These are phyloP conservation scores for Mortierella sp. DNA, from an alignment of 371 early-diverging fungal genomes.

Conservation along the genomic window DNA sequence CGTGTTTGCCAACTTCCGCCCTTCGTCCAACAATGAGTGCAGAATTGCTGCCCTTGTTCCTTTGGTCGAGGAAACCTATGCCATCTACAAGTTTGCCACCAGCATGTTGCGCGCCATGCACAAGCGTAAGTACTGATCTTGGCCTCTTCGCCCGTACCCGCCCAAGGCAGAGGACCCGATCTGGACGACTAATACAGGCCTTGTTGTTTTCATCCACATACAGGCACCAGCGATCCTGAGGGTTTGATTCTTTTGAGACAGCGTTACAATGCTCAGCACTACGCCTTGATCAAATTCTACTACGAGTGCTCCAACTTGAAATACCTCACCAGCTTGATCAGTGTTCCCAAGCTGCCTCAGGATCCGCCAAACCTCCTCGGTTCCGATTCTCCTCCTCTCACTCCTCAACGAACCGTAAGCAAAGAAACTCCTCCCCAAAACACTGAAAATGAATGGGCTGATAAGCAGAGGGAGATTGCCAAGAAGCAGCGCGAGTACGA, in stretches of 20 bases:
- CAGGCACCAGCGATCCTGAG: constrained; percentile 78
- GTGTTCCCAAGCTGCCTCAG: constrained; percentile 87
- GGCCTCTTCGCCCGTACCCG: too few relatives aligned
- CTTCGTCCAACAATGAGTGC: constrained; percentile 91
- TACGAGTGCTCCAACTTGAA: constrained; percentile 88
- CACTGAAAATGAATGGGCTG: constrained; percentile 66
- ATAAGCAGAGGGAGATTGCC: constrained; percentile 63
- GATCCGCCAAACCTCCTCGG: constrained; percentile 80
- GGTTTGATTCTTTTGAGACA: constrained; percentile 89
- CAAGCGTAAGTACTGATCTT: constrained; percentile 69
- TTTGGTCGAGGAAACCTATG: constrained; percentile 94
- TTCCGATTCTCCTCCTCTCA: constrained; percentile 47
- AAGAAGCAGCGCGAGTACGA: constrained; percentile 80
- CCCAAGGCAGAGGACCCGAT: too few relatives aligned
- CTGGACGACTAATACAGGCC: too few relatives aligned
- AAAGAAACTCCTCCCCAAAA: constrained; percentile 54
- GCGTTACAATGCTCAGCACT: constrained; percentile 88
- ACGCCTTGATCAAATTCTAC: constrained; percentile 90
- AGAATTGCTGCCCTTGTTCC: constrained; percentile 96
- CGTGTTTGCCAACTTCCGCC: constrained; percentile 87
- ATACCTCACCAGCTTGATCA: constrained; percentile 93
- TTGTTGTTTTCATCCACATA: neutral
- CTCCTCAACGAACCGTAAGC: constrained; percentile 29
- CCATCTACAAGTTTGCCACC: constrained; percentile 94
- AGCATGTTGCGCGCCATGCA: constrained; percentile 98